Conservation (phyloP, 2,329 filamentous ascomycete species). For the Trichoderma guizhouense region DNA sequence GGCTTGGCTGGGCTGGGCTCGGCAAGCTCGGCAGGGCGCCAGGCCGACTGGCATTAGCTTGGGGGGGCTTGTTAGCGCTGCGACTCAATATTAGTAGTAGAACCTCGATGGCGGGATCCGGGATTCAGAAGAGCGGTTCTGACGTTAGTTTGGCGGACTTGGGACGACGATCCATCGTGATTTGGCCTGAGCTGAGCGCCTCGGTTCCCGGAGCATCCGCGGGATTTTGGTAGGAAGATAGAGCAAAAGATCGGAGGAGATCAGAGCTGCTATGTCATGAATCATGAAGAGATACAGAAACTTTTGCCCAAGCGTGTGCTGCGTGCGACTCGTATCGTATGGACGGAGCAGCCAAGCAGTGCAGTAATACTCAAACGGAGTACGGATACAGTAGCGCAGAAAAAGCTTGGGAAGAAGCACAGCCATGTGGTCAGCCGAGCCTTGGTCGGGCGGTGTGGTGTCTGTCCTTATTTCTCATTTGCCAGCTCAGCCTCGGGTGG, state of each 20-base stretch:
- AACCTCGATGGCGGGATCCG: not conserved
- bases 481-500: not conserved
- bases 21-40: slow-evolving; percentile 14
- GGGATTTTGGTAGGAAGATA: not conserved
- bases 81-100: not conserved
- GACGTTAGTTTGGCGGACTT: not conserved
- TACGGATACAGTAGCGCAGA: not conserved
- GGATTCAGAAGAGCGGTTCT: not conserved
- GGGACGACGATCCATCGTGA: not conserved
- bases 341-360: not conserved
- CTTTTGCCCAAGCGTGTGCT: not conserved
- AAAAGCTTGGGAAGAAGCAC: not conserved
- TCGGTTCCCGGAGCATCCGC: not conserved
- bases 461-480: not conserved
- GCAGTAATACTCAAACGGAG: not conserved
- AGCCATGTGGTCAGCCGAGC: slow-evolving; percentile 5
- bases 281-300: not conserved
- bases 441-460: slow-evolving; percentile 1
- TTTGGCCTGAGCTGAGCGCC: not conserved
- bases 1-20: slow-evolving; percentile 1
- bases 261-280: not conserved
- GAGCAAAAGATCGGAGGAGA: not conserved
- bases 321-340: not conserved
- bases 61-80: not conserved
- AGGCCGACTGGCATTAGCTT: not conserved